Base-by-base conservation (phyloP, 192 early-diverging fungal species). In the Coemansia sp. region DNA sequence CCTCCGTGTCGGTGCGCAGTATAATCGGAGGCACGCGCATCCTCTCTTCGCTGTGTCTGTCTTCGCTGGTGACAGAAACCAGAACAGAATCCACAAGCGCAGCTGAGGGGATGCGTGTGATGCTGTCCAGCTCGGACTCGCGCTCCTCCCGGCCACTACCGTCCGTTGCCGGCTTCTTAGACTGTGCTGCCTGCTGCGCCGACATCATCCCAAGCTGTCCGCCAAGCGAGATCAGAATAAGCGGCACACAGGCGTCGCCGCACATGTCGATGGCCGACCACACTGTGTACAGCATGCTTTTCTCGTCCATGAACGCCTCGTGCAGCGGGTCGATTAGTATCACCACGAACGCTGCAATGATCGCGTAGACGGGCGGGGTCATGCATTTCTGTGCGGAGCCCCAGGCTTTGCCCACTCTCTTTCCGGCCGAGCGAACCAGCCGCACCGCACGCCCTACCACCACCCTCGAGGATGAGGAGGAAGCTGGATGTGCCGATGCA, bases 141-240 rank as follows among this genome's bases (percentile, higher is more conserved):
- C 7, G 36, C 32, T 16, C 10, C 32, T 32, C 32, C 32, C 32
- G 32, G 4, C 32, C 32, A 32, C 4, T 32, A 32, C 32, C 32
- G 4, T 32, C 32, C 18, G 3, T 66, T 37, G 43, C 57, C 11
- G 56, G 4, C 22, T 41, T 18, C 48, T 57, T 15, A 7, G 26
- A n/a, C 56, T 40, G 43, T 47, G 47, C 55, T 2, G 18, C 12
- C 41, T 26, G 16, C 18, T 76, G 67, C 36, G 71, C 61, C 21
- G 70, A 65, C 73, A 82, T 77, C 66, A 77, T 45, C 13, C 80
- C 78, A 46, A 91, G 69, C 68, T 92, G 91, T 13, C 89, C 88
- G 6, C 92, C 92, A 6, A 94, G 85, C 62, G 90, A 90, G 3
- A 92, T 78, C 49, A 94, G 71, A 32, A 92, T 90, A 60, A 92